Evolutionary conservation across 129 eudicot species (phyloP).

Genomic region (Centella asiatica): DNA sequence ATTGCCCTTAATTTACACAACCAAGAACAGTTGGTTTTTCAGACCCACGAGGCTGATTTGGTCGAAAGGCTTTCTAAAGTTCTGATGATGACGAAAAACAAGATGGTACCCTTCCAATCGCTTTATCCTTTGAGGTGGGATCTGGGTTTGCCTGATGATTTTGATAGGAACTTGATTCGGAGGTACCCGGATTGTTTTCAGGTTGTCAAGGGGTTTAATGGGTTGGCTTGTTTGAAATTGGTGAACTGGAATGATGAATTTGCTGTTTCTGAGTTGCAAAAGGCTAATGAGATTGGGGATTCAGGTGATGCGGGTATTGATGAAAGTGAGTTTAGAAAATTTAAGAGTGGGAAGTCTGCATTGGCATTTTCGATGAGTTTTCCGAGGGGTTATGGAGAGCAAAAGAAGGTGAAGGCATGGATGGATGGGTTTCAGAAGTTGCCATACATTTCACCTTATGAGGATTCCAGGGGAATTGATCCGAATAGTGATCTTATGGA

Average conservation of each 20-base stretch:
- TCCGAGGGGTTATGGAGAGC: conserved; percentile 89
- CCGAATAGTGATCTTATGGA: conserved; percentile 93
- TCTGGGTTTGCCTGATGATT: conserved; percentile 76
- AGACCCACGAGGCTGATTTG: conserved; percentile 27
- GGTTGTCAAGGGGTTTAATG: conserved; percentile 42
- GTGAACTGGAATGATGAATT: conserved; percentile 53
- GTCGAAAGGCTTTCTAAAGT: conserved; percentile 50
- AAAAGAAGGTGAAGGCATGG: conserved; percentile 91
- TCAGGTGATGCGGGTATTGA: conserved; percentile 6
- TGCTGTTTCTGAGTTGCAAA: conserved; percentile 66
- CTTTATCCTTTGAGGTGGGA: conserved; percentile 76
- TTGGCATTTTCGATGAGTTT: conserved; percentile 70
- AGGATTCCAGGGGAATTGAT: conserved; percentile 67
- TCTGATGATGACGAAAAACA: conserved; percentile 57
- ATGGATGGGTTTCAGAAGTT: conserved; percentile 92
- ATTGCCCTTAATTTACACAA: conserved; percentile 37
- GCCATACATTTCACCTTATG: conserved; percentile 90
- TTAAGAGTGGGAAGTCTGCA: conserved; percentile 49
- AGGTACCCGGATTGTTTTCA: conserved; percentile 48
- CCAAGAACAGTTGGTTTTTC: conserved; percentile 31
- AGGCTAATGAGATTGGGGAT: conserved; percentile 33
- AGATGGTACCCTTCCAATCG: conserved; percentile 42
- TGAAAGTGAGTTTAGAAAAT: conserved; percentile 22
- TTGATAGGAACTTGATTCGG: conserved; percentile 38
- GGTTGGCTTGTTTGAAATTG: conserved; percentile 50